These are phyloP conservation scores for Linnemannia zychae DNA, from an alignment of 192 early-diverging fungal species.

Conservation along the genomic window DNA sequence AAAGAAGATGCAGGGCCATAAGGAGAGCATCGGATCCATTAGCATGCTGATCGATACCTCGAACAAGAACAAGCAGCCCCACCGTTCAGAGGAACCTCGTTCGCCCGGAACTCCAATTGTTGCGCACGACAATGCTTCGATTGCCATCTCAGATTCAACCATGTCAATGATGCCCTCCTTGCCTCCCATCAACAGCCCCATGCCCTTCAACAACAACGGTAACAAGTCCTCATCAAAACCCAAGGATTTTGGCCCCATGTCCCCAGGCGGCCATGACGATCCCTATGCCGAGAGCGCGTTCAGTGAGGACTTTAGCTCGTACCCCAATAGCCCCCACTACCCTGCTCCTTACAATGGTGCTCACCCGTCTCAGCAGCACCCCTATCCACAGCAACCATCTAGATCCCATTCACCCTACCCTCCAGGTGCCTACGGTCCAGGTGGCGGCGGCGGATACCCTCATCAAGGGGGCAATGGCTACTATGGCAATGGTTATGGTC, in stretches of 20 bases:
- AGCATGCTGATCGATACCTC: slow-evolving; percentile 11
- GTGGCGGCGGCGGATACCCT: slow-evolving; percentile 9
- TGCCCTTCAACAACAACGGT: slow-evolving; percentile 6
- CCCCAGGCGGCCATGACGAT: slow-evolving; percentile 22
- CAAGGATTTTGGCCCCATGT: slow-evolving; percentile 21
- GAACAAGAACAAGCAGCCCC: background rate
- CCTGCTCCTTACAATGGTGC: background rate
- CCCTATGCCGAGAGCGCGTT: slow-evolving; percentile 42
- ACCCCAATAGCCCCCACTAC: background rate
- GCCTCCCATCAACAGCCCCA: slow-evolving; percentile 22
- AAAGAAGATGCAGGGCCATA: slow-evolving; percentile 42
- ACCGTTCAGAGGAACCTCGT: background rate
- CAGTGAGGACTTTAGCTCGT: slow-evolving; percentile 28
- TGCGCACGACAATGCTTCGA: slow-evolving; percentile 30
- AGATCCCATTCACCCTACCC: slow-evolving; percentile 5
- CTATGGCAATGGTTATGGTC: slow-evolving; percentile 6
- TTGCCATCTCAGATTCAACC: slow-evolving; percentile 49
- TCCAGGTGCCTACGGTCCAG: background rate
- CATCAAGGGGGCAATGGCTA: background rate
- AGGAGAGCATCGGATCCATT: slow-evolving; percentile 34
- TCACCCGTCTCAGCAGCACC: background rate
- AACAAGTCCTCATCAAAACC: background rate
- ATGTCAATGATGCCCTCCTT: slow-evolving; percentile 49
- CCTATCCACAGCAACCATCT: background rate
- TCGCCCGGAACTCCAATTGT: slow-evolving; percentile 14